Evolutionary conservation across 2,329 filamentous ascomycete species (phyloP), one percentile per base, ranked within the genome.

Genomic region (Pyricularia sp.): DNA sequence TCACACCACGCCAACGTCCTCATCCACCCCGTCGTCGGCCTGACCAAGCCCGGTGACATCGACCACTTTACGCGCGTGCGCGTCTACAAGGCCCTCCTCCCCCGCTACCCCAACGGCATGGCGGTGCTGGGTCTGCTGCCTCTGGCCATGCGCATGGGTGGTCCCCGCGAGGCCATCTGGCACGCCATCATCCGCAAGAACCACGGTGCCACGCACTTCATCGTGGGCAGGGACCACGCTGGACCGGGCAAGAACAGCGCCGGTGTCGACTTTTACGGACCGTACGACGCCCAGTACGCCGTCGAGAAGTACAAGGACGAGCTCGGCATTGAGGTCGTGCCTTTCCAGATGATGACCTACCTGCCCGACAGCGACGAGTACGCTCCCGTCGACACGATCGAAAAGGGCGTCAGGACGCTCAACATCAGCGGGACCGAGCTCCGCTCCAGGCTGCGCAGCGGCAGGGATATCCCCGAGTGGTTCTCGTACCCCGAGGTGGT

Each of bases 181-280:
- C 95, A 99, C 85, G 95, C 95, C 77, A 97, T 99, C 77, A 99
- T 99, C 86, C 93, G 95, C 79, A 99, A 98, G 90, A 99, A 99
- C 83, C 94, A 97, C 83, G 95, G 95, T 76, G 93, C 94, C 65
- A 98, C 95, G 20, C 95, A 99, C 86, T 99, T 99, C 86, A 99
- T 99, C 76, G 94, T 99, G 73, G 95, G 95, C 71, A 93, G 95
- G 84, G 95, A 99, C 83, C 95, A 99, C 82, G 95, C 95, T 73
- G 95, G 95, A 66, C 95, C 95, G 64, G 95, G 95, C 77, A 97
- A 97, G 88, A 98, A 98, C 89, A 96, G 92, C 85, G 89, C 94
- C 83, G 95, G 95, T 70, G 89, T 92, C 76, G 95, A 99, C 79
- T 96, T 97, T 84, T 99, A 99, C 82, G 95, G 95, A 67, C 94